These are phyloP conservation scores for Kuraishia hungarica DNA, from an alignment of 805 yeast species.

Conservation along the genomic window DNA sequence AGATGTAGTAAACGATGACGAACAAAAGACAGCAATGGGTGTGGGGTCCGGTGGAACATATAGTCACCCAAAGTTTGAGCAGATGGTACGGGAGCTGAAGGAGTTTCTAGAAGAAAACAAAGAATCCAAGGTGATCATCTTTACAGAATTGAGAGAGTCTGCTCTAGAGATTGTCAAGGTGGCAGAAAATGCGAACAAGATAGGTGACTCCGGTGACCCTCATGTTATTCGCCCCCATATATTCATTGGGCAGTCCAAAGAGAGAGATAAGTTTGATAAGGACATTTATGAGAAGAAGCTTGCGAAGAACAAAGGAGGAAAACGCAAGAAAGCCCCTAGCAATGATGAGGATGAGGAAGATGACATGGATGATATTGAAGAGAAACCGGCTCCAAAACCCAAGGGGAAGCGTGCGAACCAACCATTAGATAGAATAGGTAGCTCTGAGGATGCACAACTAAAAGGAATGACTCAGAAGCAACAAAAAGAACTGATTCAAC, in stretches of 20 bases:
- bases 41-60: constrained; percentile 19
- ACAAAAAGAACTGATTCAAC: constrained; percentile 70
- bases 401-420: constrained; percentile 10
- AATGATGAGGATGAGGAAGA: constrained; percentile 22
- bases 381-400: constrained; percentile 16
- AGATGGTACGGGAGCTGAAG: constrained; percentile 45
- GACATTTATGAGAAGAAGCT: constrained; percentile 34
- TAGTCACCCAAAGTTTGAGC: constrained; percentile 70
- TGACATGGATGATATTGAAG: constrained; percentile 16
- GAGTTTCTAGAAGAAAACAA: constrained; percentile 40
- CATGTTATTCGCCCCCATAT: constrained; percentile 58
- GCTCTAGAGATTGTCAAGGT: constrained; percentile 79
- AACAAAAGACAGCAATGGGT: constrained; percentile 10
- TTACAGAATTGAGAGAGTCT: constrained; percentile 83
- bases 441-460: constrained; percentile 68
- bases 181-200: constrained; percentile 32
- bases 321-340: constrained; percentile 18
- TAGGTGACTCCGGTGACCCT: constrained; percentile 13
- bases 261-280: constrained; percentile 61
- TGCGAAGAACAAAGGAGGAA: constrained; percentile 32
- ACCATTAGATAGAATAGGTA: constrained; percentile 32
- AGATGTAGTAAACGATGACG: constrained; percentile 23
- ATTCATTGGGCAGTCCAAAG: constrained; percentile 87
- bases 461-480: constrained; percentile 87
- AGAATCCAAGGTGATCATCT: constrained; percentile 73